Evolutionary conservation across 2,329 filamentous ascomycete species (phyloP).

Genomic region (Calonectria crousiana): DNA sequence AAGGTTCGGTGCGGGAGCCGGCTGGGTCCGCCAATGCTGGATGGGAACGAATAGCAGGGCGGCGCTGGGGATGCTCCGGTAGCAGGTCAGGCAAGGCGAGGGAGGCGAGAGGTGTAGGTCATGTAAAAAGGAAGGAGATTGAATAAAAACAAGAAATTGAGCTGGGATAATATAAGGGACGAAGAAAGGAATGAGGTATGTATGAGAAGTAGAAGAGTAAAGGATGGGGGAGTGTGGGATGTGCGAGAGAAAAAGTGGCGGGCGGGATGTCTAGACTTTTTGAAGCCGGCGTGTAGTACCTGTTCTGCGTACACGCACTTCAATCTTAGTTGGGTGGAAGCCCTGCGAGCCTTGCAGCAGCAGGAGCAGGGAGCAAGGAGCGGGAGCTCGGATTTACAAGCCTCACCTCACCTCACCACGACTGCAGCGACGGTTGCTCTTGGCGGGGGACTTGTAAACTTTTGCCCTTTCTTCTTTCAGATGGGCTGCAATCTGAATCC

Average conservation of each 20-base stretch:
- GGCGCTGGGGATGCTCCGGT: constrained; percentile 24
- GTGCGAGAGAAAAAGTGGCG: constrained; percentile 2
- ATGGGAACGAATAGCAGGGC: constrained; percentile 39
- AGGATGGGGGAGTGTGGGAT: constrained; percentile 8
- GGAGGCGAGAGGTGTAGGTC: constrained; percentile 7
- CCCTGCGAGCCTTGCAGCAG: constrained; percentile 1
- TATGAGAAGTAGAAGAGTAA: constrained; percentile 4
- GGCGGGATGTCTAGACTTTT: constrained; percentile 7
- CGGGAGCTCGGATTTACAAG: constrained; percentile 1
- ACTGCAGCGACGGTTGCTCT: neutral
- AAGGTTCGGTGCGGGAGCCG: constrained; percentile 37
- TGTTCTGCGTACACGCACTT: neutral
- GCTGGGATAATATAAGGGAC: constrained; percentile 1
- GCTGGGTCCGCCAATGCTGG: constrained; percentile 38
- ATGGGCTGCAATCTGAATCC: neutral
- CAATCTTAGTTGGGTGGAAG: neutral
- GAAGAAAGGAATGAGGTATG: constrained; percentile 11
- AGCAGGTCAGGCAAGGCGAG: constrained; percentile 23
- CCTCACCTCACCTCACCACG: neutral
- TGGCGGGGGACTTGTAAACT: neutral
- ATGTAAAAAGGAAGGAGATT: constrained; percentile 12
- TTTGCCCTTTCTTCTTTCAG: neutral
- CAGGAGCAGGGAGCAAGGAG: constrained; percentile 1
- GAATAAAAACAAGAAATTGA: constrained; percentile 14
- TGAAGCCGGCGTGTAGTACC: neutral